Conservation (phyloP, 2,329 filamentous ascomycete species). For the Talaromyces pinophilus region DNA sequence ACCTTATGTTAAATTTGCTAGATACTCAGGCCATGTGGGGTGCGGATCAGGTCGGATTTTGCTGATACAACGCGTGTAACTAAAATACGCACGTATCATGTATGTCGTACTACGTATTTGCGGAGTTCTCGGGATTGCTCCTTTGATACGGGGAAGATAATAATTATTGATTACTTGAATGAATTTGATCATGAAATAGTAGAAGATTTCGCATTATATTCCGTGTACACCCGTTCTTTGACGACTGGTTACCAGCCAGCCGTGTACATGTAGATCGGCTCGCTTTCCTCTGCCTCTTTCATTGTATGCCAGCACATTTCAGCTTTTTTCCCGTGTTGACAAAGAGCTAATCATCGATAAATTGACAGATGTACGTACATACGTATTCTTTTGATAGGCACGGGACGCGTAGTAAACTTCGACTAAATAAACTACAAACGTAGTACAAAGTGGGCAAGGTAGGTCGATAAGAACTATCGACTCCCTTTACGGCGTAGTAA, state of each 20-base stretch:
- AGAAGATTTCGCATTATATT: neutral
- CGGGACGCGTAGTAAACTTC: neutral
- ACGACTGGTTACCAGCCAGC: neutral
- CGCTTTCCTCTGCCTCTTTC: constrained; percentile 5
- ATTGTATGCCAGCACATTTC: neutral
- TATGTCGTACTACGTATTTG: neutral
- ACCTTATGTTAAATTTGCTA: constrained; percentile 11
- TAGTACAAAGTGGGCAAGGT: neutral
- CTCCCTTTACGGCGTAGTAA: neutral
- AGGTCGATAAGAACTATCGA: constrained; percentile 9
- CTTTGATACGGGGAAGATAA: neutral
- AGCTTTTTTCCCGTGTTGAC: neutral
- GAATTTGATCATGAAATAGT: constrained; percentile 3
- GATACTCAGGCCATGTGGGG: constrained; percentile 7
- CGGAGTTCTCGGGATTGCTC: constrained; percentile 4
- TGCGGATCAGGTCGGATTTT: constrained; percentile 7
- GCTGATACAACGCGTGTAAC: neutral
- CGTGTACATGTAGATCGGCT: constrained; percentile 1
- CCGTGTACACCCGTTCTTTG: neutral
- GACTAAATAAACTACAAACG: constrained; percentile 1
- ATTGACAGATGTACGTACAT: neutral
- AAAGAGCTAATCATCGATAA: neutral
- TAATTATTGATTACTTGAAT: constrained; percentile 2
- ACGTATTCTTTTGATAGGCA: neutral
- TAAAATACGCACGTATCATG: neutral